A percentile compares a stretch with the other conserved stretches of the same genome.
These are phyloP conservation scores for Leccinum variicolor DNA, from an alignment of 768 basidiomycete species.

Conservation along the genomic window DNA sequence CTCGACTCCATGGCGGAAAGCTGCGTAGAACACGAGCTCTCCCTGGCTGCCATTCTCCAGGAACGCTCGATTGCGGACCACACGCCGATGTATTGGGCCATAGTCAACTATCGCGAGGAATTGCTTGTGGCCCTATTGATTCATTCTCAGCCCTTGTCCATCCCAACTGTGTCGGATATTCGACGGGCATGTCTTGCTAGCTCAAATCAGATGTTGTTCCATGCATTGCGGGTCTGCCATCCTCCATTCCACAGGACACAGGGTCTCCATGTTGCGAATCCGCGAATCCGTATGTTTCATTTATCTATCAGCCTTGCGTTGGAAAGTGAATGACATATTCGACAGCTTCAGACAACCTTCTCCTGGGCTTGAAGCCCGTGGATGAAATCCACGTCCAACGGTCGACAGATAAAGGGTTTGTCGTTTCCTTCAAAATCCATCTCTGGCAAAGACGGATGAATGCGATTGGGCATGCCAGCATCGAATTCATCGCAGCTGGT, in stretches of 20 bases:
- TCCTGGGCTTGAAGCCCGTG: slow-evolving; percentile 38
- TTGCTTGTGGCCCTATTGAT: slow-evolving; percentile 51
- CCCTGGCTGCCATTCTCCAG: slow-evolving; percentile 28
- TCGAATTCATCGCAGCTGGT: slow-evolving; percentile 62
- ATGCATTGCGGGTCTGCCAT: slow-evolving; percentile 21
- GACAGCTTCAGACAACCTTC: slow-evolving; percentile 35
- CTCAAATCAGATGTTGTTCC: slow-evolving; percentile 28
- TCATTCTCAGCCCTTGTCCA: slow-evolving; percentile 41
- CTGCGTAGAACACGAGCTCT: slow-evolving; percentile 49
- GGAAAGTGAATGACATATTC: background rate
- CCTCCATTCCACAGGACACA: slow-evolving; percentile 23
- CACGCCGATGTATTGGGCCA: slow-evolving; percentile 30
- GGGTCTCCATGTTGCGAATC: slow-evolving; percentile 13
- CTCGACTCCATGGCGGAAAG: slow-evolving; percentile 60
- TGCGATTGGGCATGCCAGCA: slow-evolving; percentile 48
- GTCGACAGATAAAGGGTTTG: slow-evolving; percentile 36
- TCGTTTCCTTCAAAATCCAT: slow-evolving; percentile 47
- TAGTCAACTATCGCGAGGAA: slow-evolving; percentile 32
- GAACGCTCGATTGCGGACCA: slow-evolving; percentile 22
- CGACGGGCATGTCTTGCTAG: slow-evolving; percentile 57
- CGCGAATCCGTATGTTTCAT: slow-evolving; percentile 26
- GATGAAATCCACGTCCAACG: slow-evolving; percentile 56
- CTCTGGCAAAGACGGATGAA: slow-evolving; percentile 70
- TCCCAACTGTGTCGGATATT: slow-evolving; percentile 53
- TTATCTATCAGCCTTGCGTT: background rate